These are phyloP conservation scores for Crithidia mellificae DNA, from an alignment of 208 protist species.

Conservation along the genomic window DNA sequence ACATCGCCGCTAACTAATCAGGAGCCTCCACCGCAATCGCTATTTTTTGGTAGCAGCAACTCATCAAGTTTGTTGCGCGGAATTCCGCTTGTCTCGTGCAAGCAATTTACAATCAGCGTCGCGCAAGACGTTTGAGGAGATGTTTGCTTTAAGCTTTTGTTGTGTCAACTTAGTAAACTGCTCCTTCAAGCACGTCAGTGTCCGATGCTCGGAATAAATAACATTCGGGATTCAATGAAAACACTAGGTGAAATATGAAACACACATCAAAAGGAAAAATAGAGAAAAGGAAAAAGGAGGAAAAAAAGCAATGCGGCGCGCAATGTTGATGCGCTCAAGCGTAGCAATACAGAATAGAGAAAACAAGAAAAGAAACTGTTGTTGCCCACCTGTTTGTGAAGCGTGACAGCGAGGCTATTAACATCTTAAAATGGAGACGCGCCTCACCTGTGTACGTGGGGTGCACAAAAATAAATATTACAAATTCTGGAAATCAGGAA, in stretches of 20 bases:
- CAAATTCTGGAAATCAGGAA: too few relatives aligned
- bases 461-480: too few relatives aligned
- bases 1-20: too few relatives aligned
- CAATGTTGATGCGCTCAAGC: neutral
- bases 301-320: neutral
- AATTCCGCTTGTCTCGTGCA: too few relatives aligned
- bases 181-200: neutral
- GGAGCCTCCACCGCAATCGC: too few relatives aligned
- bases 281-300: neutral
- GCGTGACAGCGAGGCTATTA: neutral
- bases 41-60: too few relatives aligned
- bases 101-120: too few relatives aligned
- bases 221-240: neutral
- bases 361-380: neutral
- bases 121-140: too few relatives aligned
- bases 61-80: too few relatives aligned
- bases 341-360: neutral
- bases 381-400: neutral
- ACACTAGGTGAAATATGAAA: neutral
- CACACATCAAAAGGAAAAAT: neutral
- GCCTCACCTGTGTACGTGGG: too few relatives aligned
- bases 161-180: neutral
- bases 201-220: neutral
- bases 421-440: too few relatives aligned
- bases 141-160: too few relatives aligned